Conservation (phyloP, 2,329 filamentous ascomycete genomes). For the Cephalotrichum gorgonifer region DNA sequence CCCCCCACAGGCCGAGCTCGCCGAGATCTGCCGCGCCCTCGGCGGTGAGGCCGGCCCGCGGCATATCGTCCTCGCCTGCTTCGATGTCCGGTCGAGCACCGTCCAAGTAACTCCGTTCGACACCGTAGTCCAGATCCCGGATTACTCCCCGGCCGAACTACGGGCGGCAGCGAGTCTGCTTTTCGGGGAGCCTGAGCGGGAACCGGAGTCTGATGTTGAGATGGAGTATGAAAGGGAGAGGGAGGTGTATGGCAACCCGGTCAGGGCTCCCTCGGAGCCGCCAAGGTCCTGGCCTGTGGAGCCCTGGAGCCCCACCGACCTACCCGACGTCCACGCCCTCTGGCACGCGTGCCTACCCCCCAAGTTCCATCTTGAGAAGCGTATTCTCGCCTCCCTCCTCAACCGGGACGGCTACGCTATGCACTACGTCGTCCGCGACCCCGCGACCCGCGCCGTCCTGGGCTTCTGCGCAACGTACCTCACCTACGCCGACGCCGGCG, state of each 20-base stretch:
- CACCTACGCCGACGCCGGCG: conserved; percentile 42
- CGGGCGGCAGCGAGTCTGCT: conserved; percentile 40
- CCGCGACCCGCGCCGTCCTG: conserved; percentile 27
- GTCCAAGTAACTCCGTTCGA: conserved; percentile 32
- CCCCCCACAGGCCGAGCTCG: conserved; percentile 39
- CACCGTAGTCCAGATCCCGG: conserved; percentile 38
- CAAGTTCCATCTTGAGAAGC: conserved; percentile 33
- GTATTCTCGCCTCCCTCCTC: conserved; percentile 34
- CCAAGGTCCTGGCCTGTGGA: conserved; percentile 38
- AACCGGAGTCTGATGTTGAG: no score
- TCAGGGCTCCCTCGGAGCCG: no score
- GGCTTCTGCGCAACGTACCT: conserved; percentile 53
- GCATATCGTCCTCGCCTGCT: conserved; percentile 42
- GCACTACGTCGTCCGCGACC: conserved; percentile 45
- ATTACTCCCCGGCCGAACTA: conserved; percentile 36
- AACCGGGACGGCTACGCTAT: conserved; percentile 44
- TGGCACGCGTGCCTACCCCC: conserved; percentile 35
- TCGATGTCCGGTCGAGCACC: conserved; percentile 27
- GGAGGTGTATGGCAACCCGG: background rate
- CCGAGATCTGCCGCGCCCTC: conserved; percentile 27
- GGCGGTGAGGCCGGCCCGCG: conserved; percentile 34
- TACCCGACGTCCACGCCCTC: conserved; percentile 29
- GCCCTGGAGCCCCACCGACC: conserved; percentile 26
- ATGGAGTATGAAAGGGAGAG: no score
- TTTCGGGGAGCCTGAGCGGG: conserved; percentile 24